Evolutionary conservation across 352 stramenopile species (phyloP), one percentile per base, ranked within the genome.

Genomic region (Peronosclerospora sorghi): DNA sequence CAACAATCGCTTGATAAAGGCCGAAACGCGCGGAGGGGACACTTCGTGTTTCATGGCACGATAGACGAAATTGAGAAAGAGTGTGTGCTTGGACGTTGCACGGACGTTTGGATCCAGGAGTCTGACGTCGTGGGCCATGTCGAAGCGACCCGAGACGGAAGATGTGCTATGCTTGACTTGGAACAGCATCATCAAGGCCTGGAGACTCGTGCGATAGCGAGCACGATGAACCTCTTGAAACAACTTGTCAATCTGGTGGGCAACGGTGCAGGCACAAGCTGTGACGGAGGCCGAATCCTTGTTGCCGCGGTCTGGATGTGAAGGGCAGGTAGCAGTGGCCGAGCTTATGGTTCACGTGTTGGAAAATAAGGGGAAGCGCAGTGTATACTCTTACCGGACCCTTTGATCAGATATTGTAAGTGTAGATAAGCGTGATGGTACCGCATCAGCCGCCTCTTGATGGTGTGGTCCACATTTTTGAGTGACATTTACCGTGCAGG

Each of bases 41-140:
- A 77, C 76, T 52, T 99, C 96, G 13, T 77, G 75, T 59, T 98
- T 98, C 50, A 99, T 90, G 8, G 94, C 89, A 38, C 95, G 95
- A 74, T 96, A 99, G 28, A 98, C 54, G n/a, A 99, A 56, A 66
- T 98, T 99, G 17, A 99, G 78, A 43, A 98, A 98, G 41, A 98
- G 73, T 12, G 94, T 98, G 54, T 97, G 72, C 61, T 98, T 95
- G 47, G 77, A 92, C 20, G 91, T 96, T 48, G 94, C 81, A 23
- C 71, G 66, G 43, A 98, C 63, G 29, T 95, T 87, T 7, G 78
- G 58, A 35, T 96, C 74, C n/a, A 79, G 61, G 9, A 99, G 62
- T 56, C 96, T 97, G 30, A 73, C 78, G 70, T 99, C 99, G 6
- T 99, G 70, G 4, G 95, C 91, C 27, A 82, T 76, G 74, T 98